Conservation (phyloP, 805 yeast genomes). For the Saccharomycopsis amapae region DNA sequence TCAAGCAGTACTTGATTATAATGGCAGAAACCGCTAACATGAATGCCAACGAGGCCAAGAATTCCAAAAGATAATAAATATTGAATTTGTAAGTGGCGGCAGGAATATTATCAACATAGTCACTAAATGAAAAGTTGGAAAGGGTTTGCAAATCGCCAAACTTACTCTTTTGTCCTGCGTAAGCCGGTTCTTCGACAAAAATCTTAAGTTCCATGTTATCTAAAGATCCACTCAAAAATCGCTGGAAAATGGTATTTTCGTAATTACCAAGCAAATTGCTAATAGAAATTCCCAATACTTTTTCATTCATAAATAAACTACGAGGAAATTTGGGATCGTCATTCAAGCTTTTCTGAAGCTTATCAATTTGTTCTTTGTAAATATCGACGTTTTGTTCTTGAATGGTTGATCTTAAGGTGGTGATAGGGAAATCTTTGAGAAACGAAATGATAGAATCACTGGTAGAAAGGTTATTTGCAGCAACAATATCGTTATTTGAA, state of each 20-base stretch:
- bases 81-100: conserved; percentile 30
- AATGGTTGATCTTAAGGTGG: no score
- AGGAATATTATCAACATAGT: background rate
- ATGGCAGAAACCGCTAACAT: conserved; percentile 43
- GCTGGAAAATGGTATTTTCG: background rate
- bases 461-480: no score
- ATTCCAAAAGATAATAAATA: conserved; percentile 48
- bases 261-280: background rate
- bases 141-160: background rate
- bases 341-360: background rate
- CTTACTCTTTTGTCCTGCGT: conserved; percentile 18
- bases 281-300: background rate
- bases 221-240: conserved; percentile 2
- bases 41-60: conserved; percentile 43
- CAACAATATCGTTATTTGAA: no score
- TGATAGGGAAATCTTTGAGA: no score
- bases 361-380: no score
- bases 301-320: background rate
- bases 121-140: background rate
- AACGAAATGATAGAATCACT: no score
- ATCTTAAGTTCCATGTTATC: conserved; percentile 21
- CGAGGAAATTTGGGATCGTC: background rate
- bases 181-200: conserved; percentile 26
- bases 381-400: no score
- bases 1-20: conserved; percentile 35